Base-by-base conservation (phyloP, 2,329 filamentous ascomycete genomes). In the Botrytis tulipae region DNA sequence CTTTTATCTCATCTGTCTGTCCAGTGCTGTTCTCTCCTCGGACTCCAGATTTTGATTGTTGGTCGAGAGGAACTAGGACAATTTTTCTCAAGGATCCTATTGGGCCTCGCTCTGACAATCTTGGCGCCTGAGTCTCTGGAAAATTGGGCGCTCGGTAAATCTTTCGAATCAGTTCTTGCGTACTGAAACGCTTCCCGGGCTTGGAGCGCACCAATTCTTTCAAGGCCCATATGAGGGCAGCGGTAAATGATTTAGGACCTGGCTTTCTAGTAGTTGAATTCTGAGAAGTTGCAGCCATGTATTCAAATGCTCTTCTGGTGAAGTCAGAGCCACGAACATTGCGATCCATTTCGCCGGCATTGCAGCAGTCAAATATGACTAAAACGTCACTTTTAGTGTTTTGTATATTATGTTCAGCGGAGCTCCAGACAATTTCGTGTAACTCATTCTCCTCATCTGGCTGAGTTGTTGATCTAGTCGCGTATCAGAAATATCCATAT, bases 361-460 rank as follows among this genome's bases (percentile, higher is more conserved):
- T 65, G n/a, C 76, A 78, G 66, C 76, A 78, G 48, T 78, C 76
- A 63, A 78, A 77, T 7, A 77, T 76, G 0, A 75, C 69, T 2
- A 78, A 57, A 1, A 77, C 72, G 51, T 78, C 75, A 14, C 70
- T 69, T 22, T 29, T 7, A 12, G 76, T 75, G 5, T n/a, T 18
- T 29, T 70, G 42, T 18, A 71, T 71, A 16, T 29, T 63, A 8
- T 54, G 25, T 35, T 71, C 60, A 18, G 70, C 60, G 6, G 60
- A 71, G 12, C 37, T 71, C 60, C 60, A 66, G 22, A 71, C 25
- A 16, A 71, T 42, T 20, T 71, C 70, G 4, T 66, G 44, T 18
- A 71, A 7, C 18, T 71, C n/a, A n/a, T 66, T 32, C 1, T 66
- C 40, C 5, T 35, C 35, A n/a, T 57, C 70, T 6, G 70, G 44